Base-by-base conservation (phyloP, 148 eudicot genomes). In the Rhododendron ovatum region DNA sequence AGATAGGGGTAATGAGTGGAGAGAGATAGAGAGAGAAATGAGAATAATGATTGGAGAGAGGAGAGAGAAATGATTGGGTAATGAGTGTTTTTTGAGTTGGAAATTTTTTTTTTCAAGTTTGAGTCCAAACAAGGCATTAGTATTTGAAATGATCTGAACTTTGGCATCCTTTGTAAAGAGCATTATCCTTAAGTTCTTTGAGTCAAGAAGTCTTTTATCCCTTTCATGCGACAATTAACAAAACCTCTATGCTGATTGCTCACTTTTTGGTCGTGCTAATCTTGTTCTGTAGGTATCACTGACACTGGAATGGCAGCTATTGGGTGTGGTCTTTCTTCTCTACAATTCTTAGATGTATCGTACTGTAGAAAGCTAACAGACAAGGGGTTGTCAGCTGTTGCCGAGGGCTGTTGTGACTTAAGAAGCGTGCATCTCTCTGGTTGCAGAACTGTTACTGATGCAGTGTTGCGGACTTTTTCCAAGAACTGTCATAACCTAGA, bases 311-410 rank as follows among this genome's bases (percentile, higher is more conserved):
- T 98, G 85, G 80, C 75, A 41, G 92, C 95, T 59, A 87, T 98
- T 86, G 99, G 94, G 87, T 87, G 88, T 9, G 82, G 87, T 91
- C 97, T 98, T 81, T 90, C 90, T 83, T 90, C 91, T 78, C 88
- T 98, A 77, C 96, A 93, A 85, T 89, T 89, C 50, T 89, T 98
- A 80, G 98, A 98, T 90, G 93, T 94, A 75, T 95, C 99, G 28
- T 75, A 90, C 86, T 98, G 98, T 90, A 92, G 92, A 88, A 98
- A 98, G 89, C 86, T 98, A 37, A 93, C 96, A 7, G 94, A 95
- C 88, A 90, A 89, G 89, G 99, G 98, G 18, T 88, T 98, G 41
- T 88, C 90, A 85, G 93, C 96, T 84, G 89, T 95, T 83, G 93
- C 98, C 17, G 85, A 91, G 88, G 98, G 98, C 48, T 95, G 98